Evolutionary conservation across 1,139 yeast genomes (phyloP).

Genomic region (Protomyces inouyei): DNA sequence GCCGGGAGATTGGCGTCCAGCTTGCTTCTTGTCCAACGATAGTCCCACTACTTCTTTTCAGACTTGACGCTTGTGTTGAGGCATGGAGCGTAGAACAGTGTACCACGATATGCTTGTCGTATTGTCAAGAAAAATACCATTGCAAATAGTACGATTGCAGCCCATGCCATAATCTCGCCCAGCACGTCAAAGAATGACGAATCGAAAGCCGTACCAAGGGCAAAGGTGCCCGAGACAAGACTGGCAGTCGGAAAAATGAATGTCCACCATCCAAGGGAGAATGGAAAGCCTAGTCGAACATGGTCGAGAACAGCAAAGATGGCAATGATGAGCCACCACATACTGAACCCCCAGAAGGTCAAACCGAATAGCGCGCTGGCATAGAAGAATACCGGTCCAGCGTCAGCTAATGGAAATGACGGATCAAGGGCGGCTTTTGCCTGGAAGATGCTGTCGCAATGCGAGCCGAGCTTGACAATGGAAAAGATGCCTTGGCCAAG

Average conservation of each 20-base stretch:
- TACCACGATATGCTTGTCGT: conserved; percentile 16
- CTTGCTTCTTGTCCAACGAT: too few relatives aligned
- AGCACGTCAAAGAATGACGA: conserved; percentile 13
- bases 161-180: conserved; percentile 25
- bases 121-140: conserved; percentile 12
- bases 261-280: conserved; percentile 25
- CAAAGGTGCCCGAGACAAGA: conserved; percentile 14
- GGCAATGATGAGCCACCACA: conserved; percentile 26
- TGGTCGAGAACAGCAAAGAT: conserved; percentile 23
- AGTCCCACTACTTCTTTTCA: not conserved
- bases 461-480: conserved; percentile 17
- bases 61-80: conserved; percentile 3
- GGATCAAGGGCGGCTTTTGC: not conserved
- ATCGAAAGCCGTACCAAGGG: conserved; percentile 8
- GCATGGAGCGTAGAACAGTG: conserved; percentile 19
- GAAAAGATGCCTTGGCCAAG: conserved; percentile 16
- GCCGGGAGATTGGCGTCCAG: too few relatives aligned
- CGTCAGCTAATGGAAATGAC: conserved; percentile 5
- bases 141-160: conserved; percentile 10
- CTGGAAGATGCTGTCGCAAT: conserved; percentile 1
- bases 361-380: conserved; percentile 6
- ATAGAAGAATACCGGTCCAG: conserved; percentile 8
- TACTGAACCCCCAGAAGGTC: conserved; percentile 19
- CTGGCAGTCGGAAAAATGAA: conserved; percentile 23
- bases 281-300: conserved; percentile 15